Evolutionary conservation across 2,329 filamentous ascomycete species (phyloP).

Genomic region (Zasmidium angulare): DNA sequence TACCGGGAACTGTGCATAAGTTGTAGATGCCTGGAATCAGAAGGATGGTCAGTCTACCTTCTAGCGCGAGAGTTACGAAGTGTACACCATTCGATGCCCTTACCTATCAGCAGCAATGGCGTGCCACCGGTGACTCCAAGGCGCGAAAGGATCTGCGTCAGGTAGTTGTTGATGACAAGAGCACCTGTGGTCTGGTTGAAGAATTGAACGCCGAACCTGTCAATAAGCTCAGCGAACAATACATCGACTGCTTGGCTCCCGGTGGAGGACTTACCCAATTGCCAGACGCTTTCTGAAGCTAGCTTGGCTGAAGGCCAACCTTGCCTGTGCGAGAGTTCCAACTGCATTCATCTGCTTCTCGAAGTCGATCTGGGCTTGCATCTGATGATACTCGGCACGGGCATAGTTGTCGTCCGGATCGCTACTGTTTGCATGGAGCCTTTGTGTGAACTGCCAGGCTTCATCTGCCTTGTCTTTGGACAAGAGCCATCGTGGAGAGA

Average conservation of each 20-base stretch:
- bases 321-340: neutral
- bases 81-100: no score
- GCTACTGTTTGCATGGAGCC: neutral
- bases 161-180: constrained; percentile 7
- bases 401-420: constrained; percentile 5
- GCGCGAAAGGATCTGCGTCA: constrained; percentile 1
- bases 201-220: neutral
- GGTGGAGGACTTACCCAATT: constrained; percentile 2
- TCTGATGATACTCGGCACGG: constrained; percentile 8
- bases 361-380: constrained; percentile 5
- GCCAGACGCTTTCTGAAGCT: constrained; percentile 4
- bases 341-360: constrained; percentile 1
- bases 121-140: constrained; percentile 4
- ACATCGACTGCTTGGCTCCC: neutral
- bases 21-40: constrained; percentile 2
- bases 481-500: constrained; percentile 8
- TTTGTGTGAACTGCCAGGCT: neutral
- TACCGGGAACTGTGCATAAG: neutral
- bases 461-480: neutral
- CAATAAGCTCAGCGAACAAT: neutral
- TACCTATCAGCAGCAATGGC: constrained; percentile 4
- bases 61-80: no score
- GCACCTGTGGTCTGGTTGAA: neutral
- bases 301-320: neutral
- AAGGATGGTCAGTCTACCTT: no score